Conservation (phyloP, 2,329 filamentous ascomycete species). For the Diaporthe sp. region DNA sequence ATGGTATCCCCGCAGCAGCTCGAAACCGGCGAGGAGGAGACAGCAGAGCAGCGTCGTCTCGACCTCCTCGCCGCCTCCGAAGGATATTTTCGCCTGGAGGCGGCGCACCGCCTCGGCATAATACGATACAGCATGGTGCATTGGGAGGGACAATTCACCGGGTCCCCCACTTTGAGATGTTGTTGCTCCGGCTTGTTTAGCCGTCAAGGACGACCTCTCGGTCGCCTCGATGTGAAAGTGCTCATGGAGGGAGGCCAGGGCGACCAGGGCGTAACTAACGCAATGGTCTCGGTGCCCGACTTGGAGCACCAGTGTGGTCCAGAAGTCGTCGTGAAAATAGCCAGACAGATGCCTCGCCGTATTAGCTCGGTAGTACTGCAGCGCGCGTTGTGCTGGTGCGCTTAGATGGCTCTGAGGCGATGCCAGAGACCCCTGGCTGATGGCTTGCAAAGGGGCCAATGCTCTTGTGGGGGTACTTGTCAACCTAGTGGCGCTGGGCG, state of each 20-base stretch:
- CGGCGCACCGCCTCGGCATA: background rate
- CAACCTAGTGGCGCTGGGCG: background rate
- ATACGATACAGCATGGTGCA: background rate
- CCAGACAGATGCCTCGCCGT: background rate
- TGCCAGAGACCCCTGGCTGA: background rate
- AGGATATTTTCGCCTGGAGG: background rate
- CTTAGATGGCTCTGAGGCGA: slow-evolving; percentile 2
- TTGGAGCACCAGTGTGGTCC: background rate
- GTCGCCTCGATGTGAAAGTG: background rate
- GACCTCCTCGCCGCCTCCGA: background rate
- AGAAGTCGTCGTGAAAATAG: background rate
- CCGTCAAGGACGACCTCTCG: background rate
- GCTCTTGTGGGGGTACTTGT: background rate
- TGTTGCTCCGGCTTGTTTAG: background rate
- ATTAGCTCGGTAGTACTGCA: background rate
- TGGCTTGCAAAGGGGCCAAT: background rate
- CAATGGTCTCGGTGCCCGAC: background rate
- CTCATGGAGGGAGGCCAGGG: background rate
- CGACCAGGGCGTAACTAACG: background rate
- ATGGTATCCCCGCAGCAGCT: background rate
- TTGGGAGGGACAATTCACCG: background rate
- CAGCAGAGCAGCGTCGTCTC: slow-evolving; percentile 1
- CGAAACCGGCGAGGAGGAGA: background rate
- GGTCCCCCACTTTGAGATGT: background rate
- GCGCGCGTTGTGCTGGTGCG: background rate